Base-by-base conservation (phyloP, 2,329 filamentous ascomycete genomes). In the Colletotrichum echinochloae region DNA sequence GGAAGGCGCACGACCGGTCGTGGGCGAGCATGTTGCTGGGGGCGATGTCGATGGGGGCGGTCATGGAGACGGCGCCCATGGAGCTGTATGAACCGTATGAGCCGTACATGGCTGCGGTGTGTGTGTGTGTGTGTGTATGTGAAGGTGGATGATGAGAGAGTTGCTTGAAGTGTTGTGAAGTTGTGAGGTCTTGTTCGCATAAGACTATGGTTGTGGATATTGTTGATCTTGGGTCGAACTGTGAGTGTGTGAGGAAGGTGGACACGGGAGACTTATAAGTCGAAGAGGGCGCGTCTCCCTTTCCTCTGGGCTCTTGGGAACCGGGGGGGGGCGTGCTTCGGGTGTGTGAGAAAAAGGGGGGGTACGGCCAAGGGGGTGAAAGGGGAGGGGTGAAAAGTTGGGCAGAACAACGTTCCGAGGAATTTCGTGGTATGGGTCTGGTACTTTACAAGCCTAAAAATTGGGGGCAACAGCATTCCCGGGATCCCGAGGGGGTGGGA, bases 1-100 rank as follows among this genome's bases (percentile, higher is more conserved):
- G 88, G 74, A 85, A 89, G 33, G 87, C 88, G 79, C 87, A 89
- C 46, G 79, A 79, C 35, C 81, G 78, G 74, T 85, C 83, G 73
- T 81, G 79, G 51, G 78, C 78, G 72, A 78, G 78, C 73, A 83
- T 80, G 74, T 80, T 81, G 76, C 79, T 81, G 74, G 77, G 73
- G 26, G 81, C 77, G 73, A 87, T 86, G 73, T 85, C 83, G 79
- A 87, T 83, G 75, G 85, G 82, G 49, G 80, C 77, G 0, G 83
- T 79, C 61, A 75, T 76, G 60, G 73, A 71, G 46, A 77, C 74
- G 73, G 80, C 77, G 78, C 81, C 80, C 79, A 85, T 81, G 73
- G 83, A 84, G 82, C 83, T 85, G 78, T 85, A 86, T 65, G 83
- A 85, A 62, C 83, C 81, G 78, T 84, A 86, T 71, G 85, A 83